Percentiles rank a stretch among this genome's conserved stretches.
Conservation (phyloP, 192 early-diverging fungal genomes). For the Mortierella alpina region DNA sequence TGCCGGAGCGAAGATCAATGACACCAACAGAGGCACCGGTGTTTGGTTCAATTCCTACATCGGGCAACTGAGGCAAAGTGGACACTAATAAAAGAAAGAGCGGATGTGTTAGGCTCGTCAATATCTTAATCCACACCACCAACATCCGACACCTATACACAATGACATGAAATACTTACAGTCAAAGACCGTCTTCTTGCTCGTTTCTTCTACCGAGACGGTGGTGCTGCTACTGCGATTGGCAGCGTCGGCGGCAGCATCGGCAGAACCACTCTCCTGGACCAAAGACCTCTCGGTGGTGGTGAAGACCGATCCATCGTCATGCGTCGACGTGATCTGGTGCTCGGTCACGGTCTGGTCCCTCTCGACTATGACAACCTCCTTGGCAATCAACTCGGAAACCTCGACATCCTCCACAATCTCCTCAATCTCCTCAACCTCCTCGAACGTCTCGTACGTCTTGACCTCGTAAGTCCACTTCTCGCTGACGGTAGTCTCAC, state of each 20-base stretch:
- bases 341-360: neutral
- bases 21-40: slow-evolving; percentile 23
- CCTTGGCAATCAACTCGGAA: slow-evolving; percentile 6
- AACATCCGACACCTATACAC: neutral
- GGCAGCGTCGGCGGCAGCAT: neutral
- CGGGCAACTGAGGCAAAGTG: slow-evolving; percentile 21
- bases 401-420: slow-evolving; percentile 23
- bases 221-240: neutral
- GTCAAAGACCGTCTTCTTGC: slow-evolving; percentile 35
- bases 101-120: neutral
- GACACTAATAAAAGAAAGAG: slow-evolving; percentile 9
- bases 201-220: slow-evolving; percentile 9
- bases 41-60: slow-evolving; percentile 9
- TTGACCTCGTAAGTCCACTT: slow-evolving; percentile 4
- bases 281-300: slow-evolving; percentile 15
- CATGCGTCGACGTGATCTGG: slow-evolving; percentile 23
- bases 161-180: slow-evolving; percentile 22
- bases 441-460: slow-evolving; percentile 17
- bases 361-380: neutral
- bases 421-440: slow-evolving; percentile 28
- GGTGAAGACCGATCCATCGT: slow-evolving; percentile 13
- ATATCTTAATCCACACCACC: neutral
- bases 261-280: slow-evolving; percentile 11
- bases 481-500: slow-evolving; percentile 8
- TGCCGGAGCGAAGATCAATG: slow-evolving; percentile 19